Base-by-base conservation (phyloP, 768 basidiomycete species). In the Collybia sp. region DNA sequence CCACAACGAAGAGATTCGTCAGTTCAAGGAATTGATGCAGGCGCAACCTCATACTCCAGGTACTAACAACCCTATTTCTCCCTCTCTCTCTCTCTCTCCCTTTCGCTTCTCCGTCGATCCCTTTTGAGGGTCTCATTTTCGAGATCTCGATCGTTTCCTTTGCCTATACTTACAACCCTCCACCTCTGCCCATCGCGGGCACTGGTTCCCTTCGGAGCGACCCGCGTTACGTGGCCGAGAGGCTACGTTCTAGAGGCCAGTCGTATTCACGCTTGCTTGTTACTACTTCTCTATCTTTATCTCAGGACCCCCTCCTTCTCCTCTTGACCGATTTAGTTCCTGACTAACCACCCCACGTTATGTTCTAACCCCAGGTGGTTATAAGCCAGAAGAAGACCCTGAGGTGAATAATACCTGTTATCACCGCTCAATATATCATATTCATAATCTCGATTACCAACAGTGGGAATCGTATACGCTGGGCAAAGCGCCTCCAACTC, bases 1-100 rank as follows among this genome's bases (percentile, higher is more conserved):
- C 70, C 93, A 99, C 70, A 89, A 93, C 64, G 78, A 82, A 43
- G 85, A 96, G 67, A 92, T 98, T 50, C 85, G 94, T 47, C 96
- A 99, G 67, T 99, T 98, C 75, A 88, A 88, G 66, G 93, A 93
- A 63, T 70, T 87, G 48, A 60, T 71, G 53, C 82, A 80, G 59
- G 64, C 78, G 44, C 83, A 83, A 52, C 71, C 80, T 42, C 79
- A 82, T 54, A 72, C 76, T 52, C 67, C 83, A 65, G 87, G 88
- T 83, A 69, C 72, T 46, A 52, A 54, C 51, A 51, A 54, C 53
- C 55, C 50, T 52, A 50, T 52, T 52, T 50, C 48, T 49, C 37
- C 30, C 46, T 45, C 46, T 30, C 42, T 44, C 49, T 48, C 51
- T 45, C 43, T 31, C 19, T 18, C 25, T 37, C 19, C 40, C 25